Percentiles rank a stretch among this genome's conserved stretches.
Conservation (phyloP, 345 rosid species). For the Cardiospermum halicacabum region DNA sequence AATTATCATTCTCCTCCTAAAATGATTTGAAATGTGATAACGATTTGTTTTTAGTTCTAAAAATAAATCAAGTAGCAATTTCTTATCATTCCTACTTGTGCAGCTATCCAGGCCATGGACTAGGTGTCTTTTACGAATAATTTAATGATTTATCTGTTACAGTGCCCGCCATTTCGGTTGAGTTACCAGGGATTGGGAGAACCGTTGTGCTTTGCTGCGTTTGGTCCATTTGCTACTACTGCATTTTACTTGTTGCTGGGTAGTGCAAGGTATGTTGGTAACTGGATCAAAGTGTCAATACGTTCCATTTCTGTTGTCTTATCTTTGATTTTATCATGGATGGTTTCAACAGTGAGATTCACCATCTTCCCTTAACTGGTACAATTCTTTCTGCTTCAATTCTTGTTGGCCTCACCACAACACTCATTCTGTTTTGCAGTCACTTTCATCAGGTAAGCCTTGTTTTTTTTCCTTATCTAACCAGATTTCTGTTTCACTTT, state of each 20-base stretch:
- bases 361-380: slow-evolving; percentile 40
- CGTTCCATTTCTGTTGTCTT: not conserved
- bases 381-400: slow-evolving; percentile 57
- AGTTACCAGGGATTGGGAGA: slow-evolving; percentile 94
- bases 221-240: slow-evolving; percentile 91
- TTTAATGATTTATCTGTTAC: slow-evolving; percentile 5
- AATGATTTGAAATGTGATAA: no score
- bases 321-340: not conserved
- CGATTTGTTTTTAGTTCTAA: no score
- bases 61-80: no score
- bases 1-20: not conserved
- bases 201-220: slow-evolving; percentile 89
- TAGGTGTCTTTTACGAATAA: not conserved
- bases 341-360: slow-evolving; percentile 40
- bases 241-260: slow-evolving; percentile 74
- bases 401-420: slow-evolving; percentile 78
- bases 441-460: slow-evolving; percentile 81
- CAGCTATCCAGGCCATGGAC: not conserved
- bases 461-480: not conserved
- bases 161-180: slow-evolving; percentile 94
- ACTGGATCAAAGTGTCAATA: not conserved
- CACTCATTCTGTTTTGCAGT: slow-evolving; percentile 87
- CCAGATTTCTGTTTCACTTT: not conserved
- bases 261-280: slow-evolving; percentile 39
- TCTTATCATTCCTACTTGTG: not conserved